Base-by-base conservation (phyloP, 2,329 filamentous ascomycete genomes). In the Ilyonectria sp. region DNA sequence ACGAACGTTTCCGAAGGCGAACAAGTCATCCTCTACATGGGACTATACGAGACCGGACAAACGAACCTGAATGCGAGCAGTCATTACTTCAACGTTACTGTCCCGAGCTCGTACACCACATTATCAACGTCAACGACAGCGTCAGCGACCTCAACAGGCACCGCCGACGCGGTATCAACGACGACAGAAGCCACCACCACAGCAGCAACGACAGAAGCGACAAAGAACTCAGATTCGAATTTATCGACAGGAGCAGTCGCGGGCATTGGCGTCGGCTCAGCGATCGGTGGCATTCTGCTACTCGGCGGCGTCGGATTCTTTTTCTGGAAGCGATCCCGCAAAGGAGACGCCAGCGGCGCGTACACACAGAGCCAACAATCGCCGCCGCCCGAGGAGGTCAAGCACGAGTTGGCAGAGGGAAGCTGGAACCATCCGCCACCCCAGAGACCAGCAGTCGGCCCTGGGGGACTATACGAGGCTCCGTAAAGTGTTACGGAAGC, bases 241-340 rank as follows among this genome's bases (percentile, higher is more conserved):
- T 44, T 77, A 2, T 73, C 74, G 1, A 71, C 59, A 0, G 75
- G 75, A 1, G 75, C 75, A 0, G 68, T 75, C 2, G 75, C 71
- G 5, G 75, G 75, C 7, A 67, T 77, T 6, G 75, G 72, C 0
- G 74, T 76, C 5, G 75, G 71, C 4, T 67, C 75, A 0, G 71
- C 72, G 1, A 15, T 76, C 0, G 74, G 66, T 3, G 74, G 74
- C 1, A 29, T 76, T 1, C 1, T 55, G 7, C 2, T 72, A 5
- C 66, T 77, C 8, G 74, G 46, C 0, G 70, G 65, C 1, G 10
- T 67, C 0, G 75, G 74, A 0, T 75, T 77, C 44, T 61, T 77
- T 15, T 35, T 70, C 13, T 76, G 75, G 75, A 73, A 53, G 21
- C 68, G 58, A 9, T 26, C 63, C 8, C 63, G 67, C 3, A 75